Evolutionary conservation across 176 grass and related monocot species (phyloP).

Genomic region (Oryza rufipogon): DNA sequence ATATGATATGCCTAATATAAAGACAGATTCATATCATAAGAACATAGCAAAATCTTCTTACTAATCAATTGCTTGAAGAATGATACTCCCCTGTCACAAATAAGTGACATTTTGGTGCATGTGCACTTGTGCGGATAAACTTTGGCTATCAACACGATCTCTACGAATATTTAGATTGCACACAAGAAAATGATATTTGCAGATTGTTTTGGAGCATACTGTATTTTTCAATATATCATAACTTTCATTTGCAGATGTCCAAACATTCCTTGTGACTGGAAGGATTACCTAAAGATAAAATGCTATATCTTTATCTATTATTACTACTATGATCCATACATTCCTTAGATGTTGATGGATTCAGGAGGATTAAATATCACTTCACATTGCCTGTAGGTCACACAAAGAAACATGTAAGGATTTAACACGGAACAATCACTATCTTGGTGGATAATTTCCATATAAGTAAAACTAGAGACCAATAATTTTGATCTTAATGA

Average conservation of each 20-base stretch:
- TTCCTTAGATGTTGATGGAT: conserved; percentile 13
- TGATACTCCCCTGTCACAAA: background rate
- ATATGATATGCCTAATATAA: background rate
- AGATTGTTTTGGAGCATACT: background rate
- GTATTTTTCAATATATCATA: background rate
- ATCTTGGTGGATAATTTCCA: conserved; percentile 3
- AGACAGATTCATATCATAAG: background rate
- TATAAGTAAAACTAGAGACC: background rate
- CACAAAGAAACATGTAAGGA: background rate
- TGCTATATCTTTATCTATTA: background rate
- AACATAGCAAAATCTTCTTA: conserved; percentile 18
- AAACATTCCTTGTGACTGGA: background rate
- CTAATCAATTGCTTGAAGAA: background rate
- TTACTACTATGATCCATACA: background rate
- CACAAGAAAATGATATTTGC: background rate
- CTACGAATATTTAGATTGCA: background rate
- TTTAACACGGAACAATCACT: background rate
- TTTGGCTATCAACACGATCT: background rate
- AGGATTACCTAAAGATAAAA: background rate
- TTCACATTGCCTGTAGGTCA: background rate
- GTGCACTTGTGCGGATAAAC: background rate
- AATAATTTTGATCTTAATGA: background rate
- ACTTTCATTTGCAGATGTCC: background rate
- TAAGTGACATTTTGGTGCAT: background rate
- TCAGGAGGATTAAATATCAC: background rate